Conservation (phyloP, 2,329 filamentous ascomycete species). For the Ramularia collo-cygni region DNA sequence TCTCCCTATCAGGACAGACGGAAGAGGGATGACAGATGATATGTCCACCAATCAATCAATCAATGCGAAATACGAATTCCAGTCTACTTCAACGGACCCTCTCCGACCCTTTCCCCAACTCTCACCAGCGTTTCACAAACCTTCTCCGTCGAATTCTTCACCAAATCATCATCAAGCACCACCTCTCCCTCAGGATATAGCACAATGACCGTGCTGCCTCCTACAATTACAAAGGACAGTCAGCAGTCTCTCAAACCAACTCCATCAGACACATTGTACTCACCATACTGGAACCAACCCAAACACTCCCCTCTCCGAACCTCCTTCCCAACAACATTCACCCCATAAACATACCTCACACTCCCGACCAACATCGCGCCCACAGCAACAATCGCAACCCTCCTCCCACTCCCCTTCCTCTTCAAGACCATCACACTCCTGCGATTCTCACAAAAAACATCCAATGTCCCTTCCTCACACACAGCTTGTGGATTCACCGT, state of each 20-base stretch:
- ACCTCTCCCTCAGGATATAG: constrained; percentile 33
- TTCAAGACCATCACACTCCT: constrained; percentile 35
- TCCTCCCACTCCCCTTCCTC: constrained; percentile 23
- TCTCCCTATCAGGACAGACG: constrained; percentile 16
- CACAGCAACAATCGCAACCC: constrained; percentile 35
- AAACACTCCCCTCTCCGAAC: constrained; percentile 36
- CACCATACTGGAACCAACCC: constrained; percentile 37
- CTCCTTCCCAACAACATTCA: constrained; percentile 27
- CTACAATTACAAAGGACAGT: too few relatives aligned
- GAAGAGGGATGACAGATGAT: constrained; percentile 11
- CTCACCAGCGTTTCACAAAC: constrained; percentile 36
- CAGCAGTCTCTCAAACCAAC: too few relatives aligned
- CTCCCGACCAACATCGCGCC: constrained; percentile 41
- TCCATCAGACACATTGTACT: too few relatives aligned
- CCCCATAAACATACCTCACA: constrained; percentile 34
- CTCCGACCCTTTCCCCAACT: constrained; percentile 33
- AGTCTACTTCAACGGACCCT: too few relatives aligned
- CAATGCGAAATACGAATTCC: too few relatives aligned
- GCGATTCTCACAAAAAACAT: constrained; percentile 41
- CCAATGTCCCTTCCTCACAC: constrained; percentile 31
- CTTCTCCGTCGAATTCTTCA: constrained; percentile 32
- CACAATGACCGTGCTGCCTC: constrained; percentile 39
- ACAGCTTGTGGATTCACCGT: constrained; percentile 40
- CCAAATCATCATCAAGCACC: constrained; percentile 34
- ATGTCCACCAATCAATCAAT: too few relatives aligned